Base-by-base conservation (phyloP, 441 rosid species). In the Gossypium armourianum region DNA sequence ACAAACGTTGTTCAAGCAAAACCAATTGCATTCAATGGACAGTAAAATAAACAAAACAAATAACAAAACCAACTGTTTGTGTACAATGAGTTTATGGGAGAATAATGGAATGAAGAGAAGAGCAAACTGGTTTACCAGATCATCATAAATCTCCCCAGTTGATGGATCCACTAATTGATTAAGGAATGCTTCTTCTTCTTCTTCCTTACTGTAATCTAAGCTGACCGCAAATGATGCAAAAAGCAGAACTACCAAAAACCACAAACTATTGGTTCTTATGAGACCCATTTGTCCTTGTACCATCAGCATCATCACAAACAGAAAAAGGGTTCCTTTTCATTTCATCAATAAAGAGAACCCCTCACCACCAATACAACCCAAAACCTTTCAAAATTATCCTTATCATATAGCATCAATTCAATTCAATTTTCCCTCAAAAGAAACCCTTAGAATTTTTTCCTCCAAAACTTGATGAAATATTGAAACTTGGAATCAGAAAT, bases 241-340 rank as follows among this genome's bases (percentile, higher is more conserved):
- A 53, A 92, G 77, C 78, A 87, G 69, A 83, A 83, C 67, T 69
- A 84, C 74, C 77, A 87, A 82, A 56, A 87, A 47, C 69, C 80
- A 21, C 59, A 79, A 81, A 69, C 59, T 74, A 62, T 57, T 75
- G 55, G 78, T 62, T 79, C 76, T 78, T 49, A 59, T 69, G 50
- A 64, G 57, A 83, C 78, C 74, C 93, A 86, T 86, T 77, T 81
- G 76, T 68, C 67, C 84, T 76, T 70, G 81, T 77, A 82, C 79
- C 76, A 76, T 68, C 79, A 76, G 73, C 77, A 73, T 71, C 80
- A 76, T 73, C 71, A 68, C 70, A 74, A 67, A 16, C 85, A 74
- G 20, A 43, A 65, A 23, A 65, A 6, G 45, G 62, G 56, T 17
- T 72, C 71, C 85, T 78, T 81, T 70, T 83, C 90, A 90, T 87